phyloP scores from a whole-genome alignment of 306 rosid genomes.

The Casuarina glauca region DNA sequence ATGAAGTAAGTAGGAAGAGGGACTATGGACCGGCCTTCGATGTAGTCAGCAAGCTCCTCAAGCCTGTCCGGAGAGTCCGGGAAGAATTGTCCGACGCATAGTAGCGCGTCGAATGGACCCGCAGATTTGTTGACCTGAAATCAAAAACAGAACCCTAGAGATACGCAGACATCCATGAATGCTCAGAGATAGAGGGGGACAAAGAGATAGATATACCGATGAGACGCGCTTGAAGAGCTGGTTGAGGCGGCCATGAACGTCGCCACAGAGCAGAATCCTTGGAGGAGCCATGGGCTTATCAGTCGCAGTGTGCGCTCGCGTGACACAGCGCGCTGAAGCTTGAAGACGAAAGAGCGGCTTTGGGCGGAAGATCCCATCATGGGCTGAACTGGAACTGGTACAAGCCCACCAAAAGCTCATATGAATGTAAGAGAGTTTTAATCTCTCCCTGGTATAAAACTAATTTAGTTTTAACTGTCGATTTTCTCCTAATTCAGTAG shows the following conservation, averaged over 20 bases:
- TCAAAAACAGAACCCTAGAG: conserved; percentile 26
- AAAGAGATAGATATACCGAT: conserved; percentile 48
- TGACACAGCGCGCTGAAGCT: not conserved
- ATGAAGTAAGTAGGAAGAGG: conserved; percentile 87
- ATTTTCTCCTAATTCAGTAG: no score
- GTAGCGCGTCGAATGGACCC: conserved; percentile 88
- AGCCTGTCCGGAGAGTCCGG: conserved; percentile 74
- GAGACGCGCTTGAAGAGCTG: conserved; percentile 91
- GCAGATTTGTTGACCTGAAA: conserved; percentile 90
- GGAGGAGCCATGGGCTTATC: conserved; percentile 62
- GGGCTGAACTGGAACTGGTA: not conserved
- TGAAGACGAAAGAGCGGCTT: not conserved
- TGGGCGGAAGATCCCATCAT: not conserved
- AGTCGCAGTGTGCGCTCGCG: not conserved
- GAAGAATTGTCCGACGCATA: conserved; percentile 94
- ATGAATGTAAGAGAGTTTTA: no score
- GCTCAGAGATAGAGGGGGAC: not conserved
- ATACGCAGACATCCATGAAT: not conserved
- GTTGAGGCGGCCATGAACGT: conserved; percentile 71
- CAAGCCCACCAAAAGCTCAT: not conserved
- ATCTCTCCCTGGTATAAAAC: no score
- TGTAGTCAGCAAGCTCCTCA: conserved; percentile 53
- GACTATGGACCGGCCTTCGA: conserved; percentile 63
- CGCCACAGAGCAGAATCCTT: conserved; percentile 86
- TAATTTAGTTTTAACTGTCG: no score